Conservation (phyloP, 2,329 filamentous ascomycete species). For the Myriangium duriaei region DNA sequence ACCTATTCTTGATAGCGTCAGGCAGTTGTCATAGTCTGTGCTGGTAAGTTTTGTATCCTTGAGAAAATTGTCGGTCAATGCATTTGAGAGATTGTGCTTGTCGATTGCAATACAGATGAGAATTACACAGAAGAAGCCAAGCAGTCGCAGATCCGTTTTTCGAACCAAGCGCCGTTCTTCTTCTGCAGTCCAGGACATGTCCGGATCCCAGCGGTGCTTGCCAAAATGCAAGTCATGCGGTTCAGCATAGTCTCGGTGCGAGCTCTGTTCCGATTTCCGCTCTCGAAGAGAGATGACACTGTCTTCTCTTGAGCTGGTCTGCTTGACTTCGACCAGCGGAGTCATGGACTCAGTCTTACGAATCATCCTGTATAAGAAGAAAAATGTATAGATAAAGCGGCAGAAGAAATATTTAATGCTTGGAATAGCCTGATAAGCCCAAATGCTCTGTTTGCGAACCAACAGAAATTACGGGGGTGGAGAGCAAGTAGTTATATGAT, state of each 20-base stretch:
- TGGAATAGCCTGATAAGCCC: no score
- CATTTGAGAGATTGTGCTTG: slow-evolving; percentile 12
- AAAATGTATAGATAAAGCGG: no score
- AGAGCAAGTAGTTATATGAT: neutral
- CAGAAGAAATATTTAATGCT: no score
- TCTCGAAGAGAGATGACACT: slow-evolving; percentile 6
- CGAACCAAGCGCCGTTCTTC: slow-evolving; percentile 12
- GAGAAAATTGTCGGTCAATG: slow-evolving; percentile 13
- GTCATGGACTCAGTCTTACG: no score
- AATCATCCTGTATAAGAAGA: no score
- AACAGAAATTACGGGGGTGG: no score
- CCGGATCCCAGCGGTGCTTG: slow-evolving; percentile 9
- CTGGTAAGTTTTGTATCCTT: slow-evolving; percentile 10
- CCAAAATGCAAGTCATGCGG: slow-evolving; percentile 8
- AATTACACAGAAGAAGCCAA: slow-evolving; percentile 12
- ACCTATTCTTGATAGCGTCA: slow-evolving; percentile 4
- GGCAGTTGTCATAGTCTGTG: slow-evolving; percentile 13
- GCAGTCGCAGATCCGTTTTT: slow-evolving; percentile 12
- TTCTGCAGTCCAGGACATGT: slow-evolving; percentile 9
- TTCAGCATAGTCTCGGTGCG: slow-evolving; percentile 6
- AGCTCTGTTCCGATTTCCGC: neutral
- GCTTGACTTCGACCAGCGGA: slow-evolving; percentile 7
- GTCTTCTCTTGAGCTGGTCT: neutral
- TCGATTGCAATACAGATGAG: slow-evolving; percentile 12
- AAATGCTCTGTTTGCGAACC: no score